Evolutionary conservation across 2,329 filamentous ascomycete genomes (phyloP).

Genomic region (Mariannaea elegans): DNA sequence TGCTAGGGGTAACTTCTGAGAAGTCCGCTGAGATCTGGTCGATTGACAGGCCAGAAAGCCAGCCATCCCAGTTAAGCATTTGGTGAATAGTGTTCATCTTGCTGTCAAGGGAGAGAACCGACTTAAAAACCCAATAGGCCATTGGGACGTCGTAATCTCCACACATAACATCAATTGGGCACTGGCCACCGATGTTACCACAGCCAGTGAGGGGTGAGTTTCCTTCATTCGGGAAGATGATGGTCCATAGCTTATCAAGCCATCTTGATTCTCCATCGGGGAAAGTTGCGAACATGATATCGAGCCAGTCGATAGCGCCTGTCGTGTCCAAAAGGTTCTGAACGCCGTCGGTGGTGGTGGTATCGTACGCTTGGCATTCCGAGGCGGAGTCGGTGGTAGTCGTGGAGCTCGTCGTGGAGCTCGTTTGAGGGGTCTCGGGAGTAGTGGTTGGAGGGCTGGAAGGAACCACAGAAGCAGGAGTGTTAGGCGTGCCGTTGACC

Average conservation of each 20-base stretch:
- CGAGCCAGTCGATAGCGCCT: neutral
- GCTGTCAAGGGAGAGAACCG: constrained; percentile 2
- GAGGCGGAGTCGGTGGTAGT: no score
- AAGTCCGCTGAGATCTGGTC: constrained; percentile 10
- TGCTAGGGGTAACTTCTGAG: neutral
- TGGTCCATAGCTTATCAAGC: constrained; percentile 14
- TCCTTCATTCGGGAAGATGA: constrained; percentile 4
- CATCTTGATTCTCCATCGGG: constrained; percentile 3
- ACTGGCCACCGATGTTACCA: constrained; percentile 3
- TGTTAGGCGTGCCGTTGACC: no score
- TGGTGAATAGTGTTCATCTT: constrained; percentile 8
- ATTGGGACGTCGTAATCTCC: constrained; percentile 1
- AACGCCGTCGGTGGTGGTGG: constrained; percentile 1
- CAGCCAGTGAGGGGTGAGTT: constrained; percentile 4
- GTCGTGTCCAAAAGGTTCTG: constrained; percentile 4
- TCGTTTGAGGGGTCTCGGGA: no score
- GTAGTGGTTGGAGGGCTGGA: no score
- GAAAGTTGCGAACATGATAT: constrained; percentile 6
- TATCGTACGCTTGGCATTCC: neutral
- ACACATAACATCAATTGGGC: constrained; percentile 3
- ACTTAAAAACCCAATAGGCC: constrained; percentile 9
- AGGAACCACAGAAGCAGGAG: no score
- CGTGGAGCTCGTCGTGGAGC: no score
- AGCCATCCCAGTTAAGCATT: constrained; percentile 8
- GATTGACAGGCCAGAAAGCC: constrained; percentile 8